Percentiles rank a stretch among this genome's conserved stretches.
Evolutionary conservation across 1,284 basidiomycete species (phyloP).

Genomic region (Mycosarcoma maydis): DNA sequence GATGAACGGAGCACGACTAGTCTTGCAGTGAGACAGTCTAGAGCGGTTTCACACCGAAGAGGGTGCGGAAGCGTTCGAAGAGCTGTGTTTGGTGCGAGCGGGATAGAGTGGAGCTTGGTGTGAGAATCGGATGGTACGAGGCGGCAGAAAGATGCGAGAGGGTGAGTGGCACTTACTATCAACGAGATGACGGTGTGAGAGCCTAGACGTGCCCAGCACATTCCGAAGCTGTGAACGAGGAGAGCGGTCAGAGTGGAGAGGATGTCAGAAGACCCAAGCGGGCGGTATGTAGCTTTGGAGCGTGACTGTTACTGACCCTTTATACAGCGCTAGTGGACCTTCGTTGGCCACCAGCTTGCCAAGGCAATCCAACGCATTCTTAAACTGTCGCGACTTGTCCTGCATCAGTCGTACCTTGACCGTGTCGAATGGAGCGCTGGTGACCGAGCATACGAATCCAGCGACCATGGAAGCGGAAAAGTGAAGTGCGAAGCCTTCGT

Average conservation of each 20-base stretch:
- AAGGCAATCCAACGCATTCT: conserved; percentile 44
- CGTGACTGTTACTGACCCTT: conserved; percentile 29
- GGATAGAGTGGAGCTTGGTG: background rate
- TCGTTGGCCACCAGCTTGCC: conserved; percentile 46
- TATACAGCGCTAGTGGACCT: conserved; percentile 54
- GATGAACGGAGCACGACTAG: too few relatives aligned
- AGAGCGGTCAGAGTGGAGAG: too few relatives aligned
- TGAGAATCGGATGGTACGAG: too few relatives aligned
- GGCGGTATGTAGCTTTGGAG: too few relatives aligned
- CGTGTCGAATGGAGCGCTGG: conserved; percentile 51
- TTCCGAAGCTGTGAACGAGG: conserved; percentile 49
- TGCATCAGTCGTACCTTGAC: conserved; percentile 58
- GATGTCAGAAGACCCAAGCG: too few relatives aligned
- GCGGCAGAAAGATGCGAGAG: background rate
- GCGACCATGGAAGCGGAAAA: conserved; percentile 53
- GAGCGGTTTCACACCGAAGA: conserved; percentile 56
- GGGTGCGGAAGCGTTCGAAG: conserved; percentile 51
- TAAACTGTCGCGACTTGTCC: conserved; percentile 37
- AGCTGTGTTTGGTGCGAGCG: conserved; percentile 15
- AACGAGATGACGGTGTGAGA: conserved; percentile 55
- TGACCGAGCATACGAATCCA: conserved; percentile 47
- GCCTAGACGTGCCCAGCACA: conserved; percentile 59
- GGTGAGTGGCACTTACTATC: conserved; percentile 26
- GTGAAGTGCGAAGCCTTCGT: conserved; percentile 50
- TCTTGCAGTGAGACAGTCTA: too few relatives aligned